Evolutionary conservation across 495 filamentous ascomycete genomes (phyloP).

Genomic region (Immersiella caudata): DNA sequence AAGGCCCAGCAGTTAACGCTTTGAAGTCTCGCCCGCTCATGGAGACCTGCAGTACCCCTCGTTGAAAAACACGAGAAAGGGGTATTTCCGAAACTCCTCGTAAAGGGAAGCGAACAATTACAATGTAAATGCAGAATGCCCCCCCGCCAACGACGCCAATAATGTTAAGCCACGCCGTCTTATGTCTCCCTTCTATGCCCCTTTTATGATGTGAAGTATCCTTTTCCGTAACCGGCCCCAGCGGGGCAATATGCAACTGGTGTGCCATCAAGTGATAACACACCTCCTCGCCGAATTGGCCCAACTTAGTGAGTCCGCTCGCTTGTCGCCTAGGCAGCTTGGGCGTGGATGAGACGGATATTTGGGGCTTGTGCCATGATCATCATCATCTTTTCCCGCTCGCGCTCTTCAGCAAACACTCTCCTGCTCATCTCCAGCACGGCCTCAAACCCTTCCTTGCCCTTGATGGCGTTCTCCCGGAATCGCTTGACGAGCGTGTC

Average conservation of each 20-base stretch:
- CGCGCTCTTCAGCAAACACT: slow-evolving; percentile 85
- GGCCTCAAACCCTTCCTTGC: slow-evolving; percentile 89
- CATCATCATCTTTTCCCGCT: slow-evolving; percentile 42
- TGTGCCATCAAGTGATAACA: neutral
- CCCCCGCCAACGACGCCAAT: slow-evolving; percentile 12
- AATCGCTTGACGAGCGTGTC: slow-evolving; percentile 87
- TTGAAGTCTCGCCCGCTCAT: neutral
- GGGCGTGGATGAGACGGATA: slow-evolving; percentile 32
- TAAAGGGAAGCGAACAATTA: slow-evolving; percentile 10
- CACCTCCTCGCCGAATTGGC: too few relatives aligned
- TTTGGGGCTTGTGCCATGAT: slow-evolving; percentile 35
- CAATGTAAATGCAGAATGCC: slow-evolving; percentile 22
- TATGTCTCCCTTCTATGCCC: slow-evolving; percentile 15
- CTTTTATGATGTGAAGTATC: slow-evolving; percentile 26
- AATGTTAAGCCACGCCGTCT: slow-evolving; percentile 12
- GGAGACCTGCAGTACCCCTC: slow-evolving; percentile 10
- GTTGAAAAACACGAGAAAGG: slow-evolving; percentile 9
- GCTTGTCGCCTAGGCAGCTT: neutral
- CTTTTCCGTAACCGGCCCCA: slow-evolving; percentile 6
- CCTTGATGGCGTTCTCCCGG: slow-evolving; percentile 84
- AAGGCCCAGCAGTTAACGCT: neutral
- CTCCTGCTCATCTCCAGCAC: slow-evolving; percentile 92
- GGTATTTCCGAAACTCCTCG: slow-evolving; percentile 21
- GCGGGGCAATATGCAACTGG: neutral
- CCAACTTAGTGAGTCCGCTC: too few relatives aligned